Evolutionary conservation across 176 grass and related monocot species (phyloP), one percentile per base, ranked within the genome.

Genomic region (Coix lacrymajobi): DNA sequence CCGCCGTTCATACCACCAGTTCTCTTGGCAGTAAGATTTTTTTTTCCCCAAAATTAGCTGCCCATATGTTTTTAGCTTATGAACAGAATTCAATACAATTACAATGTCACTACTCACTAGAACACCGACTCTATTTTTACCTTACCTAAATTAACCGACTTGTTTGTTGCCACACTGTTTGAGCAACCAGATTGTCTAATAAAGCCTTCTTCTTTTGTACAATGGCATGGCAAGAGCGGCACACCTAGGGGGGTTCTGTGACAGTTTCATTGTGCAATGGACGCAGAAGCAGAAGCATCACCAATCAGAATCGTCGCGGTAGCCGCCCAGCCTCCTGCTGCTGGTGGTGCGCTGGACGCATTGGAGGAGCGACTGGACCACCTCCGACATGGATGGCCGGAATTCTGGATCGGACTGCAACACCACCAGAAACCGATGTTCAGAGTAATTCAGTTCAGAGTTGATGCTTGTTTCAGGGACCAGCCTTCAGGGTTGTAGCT

Each of bases 361-460:
- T 57, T 76, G 87, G 54, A 86, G 74, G 45, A 99, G 85, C 12
- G 83, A 61, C 43, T 94, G 91, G 17, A 93, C 83, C 65, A 96
- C 91, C 77, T 99, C 96, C 3, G 91, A 96, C 89, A 96, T 99
- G 11, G 91, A 57, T 6, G 96, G 96, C 63, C 96, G 85, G 74
- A 90, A 79, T 62, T 90, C 89, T 32, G 93, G 87, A 52, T 96
- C 96, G 0, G 83, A 38, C 96, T 99, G 89, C 33, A 75, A 85
- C 43, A 25, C 31, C 57, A 69, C 81, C 76, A 62, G 7, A 22
- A 25, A 87, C 8, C 20, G 56, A 75, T 36, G 16, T 66, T 39
- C 41, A 82, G 76, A 33, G 12, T 29, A 58, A 16, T 64, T 44
- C 46, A 82, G 75, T 34, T 33, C 13, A 48, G 31, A 51, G 61